These are phyloP conservation scores for Trametes sanguinea DNA, from an alignment of 768 basidiomycete genomes.

Conservation along the genomic window DNA sequence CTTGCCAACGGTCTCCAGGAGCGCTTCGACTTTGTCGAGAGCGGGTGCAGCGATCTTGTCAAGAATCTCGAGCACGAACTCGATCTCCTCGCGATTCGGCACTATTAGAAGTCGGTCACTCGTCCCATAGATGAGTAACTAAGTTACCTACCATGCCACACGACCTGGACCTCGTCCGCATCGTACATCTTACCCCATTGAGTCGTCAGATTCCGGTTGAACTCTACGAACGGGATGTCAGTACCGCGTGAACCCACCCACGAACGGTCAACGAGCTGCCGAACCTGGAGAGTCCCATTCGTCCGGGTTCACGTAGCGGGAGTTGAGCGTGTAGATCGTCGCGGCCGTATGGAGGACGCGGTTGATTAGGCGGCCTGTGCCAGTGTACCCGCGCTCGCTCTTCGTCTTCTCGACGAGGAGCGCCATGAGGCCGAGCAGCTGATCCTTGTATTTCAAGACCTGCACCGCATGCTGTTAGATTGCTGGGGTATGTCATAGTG, in stretches of 20 bases:
- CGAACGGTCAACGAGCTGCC: slow-evolving; percentile 19
- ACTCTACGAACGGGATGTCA: slow-evolving; percentile 43
- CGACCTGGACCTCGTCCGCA: slow-evolving; percentile 74
- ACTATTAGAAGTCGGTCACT: slow-evolving; percentile 39
- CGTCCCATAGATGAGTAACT: too few relatives aligned
- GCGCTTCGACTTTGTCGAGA: slow-evolving; percentile 62
- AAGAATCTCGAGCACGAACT: slow-evolving; percentile 77
- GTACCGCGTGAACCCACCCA: slow-evolving; percentile 20
- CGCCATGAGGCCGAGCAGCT: slow-evolving; percentile 61
- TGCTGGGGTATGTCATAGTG: too few relatives aligned
- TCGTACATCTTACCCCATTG: slow-evolving; percentile 85
- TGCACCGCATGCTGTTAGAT: slow-evolving; percentile 31
- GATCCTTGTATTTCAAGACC: slow-evolving; percentile 69
- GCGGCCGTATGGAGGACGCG: slow-evolving; percentile 75
- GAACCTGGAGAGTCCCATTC: slow-evolving; percentile 79
- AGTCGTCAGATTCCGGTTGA: slow-evolving; percentile 59
- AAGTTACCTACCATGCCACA: slow-evolving; percentile 78
- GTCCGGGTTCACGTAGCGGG: slow-evolving; percentile 78
- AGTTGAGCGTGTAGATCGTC: slow-evolving; percentile 74
- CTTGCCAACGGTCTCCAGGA: slow-evolving; percentile 54
- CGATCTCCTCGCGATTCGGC: slow-evolving; percentile 69
- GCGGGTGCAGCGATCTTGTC: slow-evolving; percentile 66
- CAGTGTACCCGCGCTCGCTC: slow-evolving; percentile 86
- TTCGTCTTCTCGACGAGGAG: slow-evolving; percentile 78
- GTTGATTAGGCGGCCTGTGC: slow-evolving; percentile 75